Evolutionary conservation across 345 rosid species (phyloP).

Genomic region (Eucalyptus pauciflora): DNA sequence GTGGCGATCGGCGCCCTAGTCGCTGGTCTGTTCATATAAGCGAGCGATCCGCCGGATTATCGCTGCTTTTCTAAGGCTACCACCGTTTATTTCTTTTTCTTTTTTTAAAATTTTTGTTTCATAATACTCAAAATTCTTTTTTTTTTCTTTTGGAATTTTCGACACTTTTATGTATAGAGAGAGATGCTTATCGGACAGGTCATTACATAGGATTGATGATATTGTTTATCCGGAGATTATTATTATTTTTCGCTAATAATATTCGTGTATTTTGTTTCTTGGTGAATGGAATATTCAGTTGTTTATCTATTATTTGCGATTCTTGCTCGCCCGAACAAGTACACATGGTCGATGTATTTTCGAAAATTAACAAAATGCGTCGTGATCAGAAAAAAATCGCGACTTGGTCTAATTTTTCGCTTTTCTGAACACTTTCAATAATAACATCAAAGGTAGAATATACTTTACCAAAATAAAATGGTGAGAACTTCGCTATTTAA

Average conservation of each 20-base stretch:
- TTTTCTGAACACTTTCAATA: no score
- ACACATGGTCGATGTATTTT: not conserved
- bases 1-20: not conserved
- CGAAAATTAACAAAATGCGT: no score
- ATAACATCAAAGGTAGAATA: no score
- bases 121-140: not conserved
- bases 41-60: not conserved
- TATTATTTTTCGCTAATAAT: no score
- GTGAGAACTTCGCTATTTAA: no score
- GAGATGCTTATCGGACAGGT: not conserved
- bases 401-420: no score
- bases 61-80: not conserved
- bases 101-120: not conserved
- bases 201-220: not conserved
- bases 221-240: not conserved
- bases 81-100: not conserved
- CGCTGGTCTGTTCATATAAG: constrained; percentile 2
- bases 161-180: not conserved
- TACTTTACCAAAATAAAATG: no score
- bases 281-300: no score
- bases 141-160: not conserved
- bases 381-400: no score
- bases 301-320: not conserved
- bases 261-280: no score
- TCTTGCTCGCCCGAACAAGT: not conserved